Evolutionary conservation across 139 green algal species (phyloP).

Genomic region (Eudorina sp.): DNA sequence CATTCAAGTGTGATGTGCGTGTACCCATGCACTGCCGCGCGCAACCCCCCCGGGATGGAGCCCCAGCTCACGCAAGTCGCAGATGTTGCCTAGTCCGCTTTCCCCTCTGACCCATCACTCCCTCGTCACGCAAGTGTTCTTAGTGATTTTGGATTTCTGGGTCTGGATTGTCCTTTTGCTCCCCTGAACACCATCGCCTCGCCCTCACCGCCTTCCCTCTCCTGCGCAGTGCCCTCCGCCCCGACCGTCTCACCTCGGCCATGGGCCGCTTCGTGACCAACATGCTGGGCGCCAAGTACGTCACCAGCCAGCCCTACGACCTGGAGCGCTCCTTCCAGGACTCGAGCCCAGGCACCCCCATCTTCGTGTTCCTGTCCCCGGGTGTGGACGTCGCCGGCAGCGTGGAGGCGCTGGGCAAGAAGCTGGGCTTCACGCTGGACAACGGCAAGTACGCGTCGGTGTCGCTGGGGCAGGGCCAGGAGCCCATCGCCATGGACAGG

Average conservation of each 20-base stretch:
- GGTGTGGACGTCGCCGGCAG: slow-evolving; percentile 82
- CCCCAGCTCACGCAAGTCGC: no score
- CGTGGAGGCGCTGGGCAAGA: slow-evolving; percentile 86
- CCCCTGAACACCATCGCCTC: no score
- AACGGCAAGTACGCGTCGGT: slow-evolving; percentile 84
- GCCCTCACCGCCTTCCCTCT: no score
- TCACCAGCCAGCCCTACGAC: slow-evolving; percentile 81
- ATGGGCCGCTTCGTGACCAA: slow-evolving; percentile 87
- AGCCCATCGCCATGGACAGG: slow-evolving; percentile 88
- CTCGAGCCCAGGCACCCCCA: slow-evolving; percentile 76
- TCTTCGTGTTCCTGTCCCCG: slow-evolving; percentile 94
- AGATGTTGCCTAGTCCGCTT: no score
- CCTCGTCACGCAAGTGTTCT: no score
- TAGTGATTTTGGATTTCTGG: no score
- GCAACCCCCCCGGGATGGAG: no score
- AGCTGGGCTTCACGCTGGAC: slow-evolving; percentile 83
- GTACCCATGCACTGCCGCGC: no score
- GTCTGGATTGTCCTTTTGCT: no score
- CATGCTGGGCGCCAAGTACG: slow-evolving; percentile 83
- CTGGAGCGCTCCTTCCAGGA: slow-evolving; percentile 84
- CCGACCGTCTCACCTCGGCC: slow-evolving; percentile 88
- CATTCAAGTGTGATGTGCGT: no score
- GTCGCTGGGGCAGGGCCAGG: slow-evolving; percentile 91
- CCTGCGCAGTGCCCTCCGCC: slow-evolving; percentile 86
- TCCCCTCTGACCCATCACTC: no score